phyloP scores from a whole-genome alignment of 2,329 filamentous ascomycete species.

The Fusarium brachygibbosum region DNA sequence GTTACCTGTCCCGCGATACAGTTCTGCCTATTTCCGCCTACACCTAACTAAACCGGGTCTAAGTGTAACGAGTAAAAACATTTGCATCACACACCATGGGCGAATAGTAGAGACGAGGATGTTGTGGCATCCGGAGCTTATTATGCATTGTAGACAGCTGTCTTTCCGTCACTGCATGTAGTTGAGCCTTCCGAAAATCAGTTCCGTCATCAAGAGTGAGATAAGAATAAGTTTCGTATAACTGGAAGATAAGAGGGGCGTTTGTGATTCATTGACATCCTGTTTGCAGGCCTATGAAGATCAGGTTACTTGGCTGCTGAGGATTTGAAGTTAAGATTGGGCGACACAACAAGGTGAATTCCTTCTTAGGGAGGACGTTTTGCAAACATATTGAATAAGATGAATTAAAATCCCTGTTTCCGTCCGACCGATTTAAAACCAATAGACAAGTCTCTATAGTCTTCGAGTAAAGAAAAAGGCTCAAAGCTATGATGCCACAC shows the following conservation, averaged over 20 bases:
- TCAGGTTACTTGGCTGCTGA: too few relatives aligned
- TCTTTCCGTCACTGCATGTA: too few relatives aligned
- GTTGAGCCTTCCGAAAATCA: too few relatives aligned
- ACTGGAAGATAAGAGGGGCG: too few relatives aligned
- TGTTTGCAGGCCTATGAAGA: too few relatives aligned
- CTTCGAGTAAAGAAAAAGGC: slow-evolving; percentile 15
- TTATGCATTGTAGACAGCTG: too few relatives aligned
- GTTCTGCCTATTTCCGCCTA: slow-evolving; percentile 17
- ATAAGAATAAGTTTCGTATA: too few relatives aligned
- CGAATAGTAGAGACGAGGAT: background rate
- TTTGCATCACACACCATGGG: background rate
- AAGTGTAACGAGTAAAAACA: slow-evolving; percentile 16
- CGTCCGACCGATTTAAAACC: slow-evolving; percentile 10
- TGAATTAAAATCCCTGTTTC: slow-evolving; percentile 15
- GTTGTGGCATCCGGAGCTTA: background rate
- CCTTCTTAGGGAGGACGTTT: background rate
- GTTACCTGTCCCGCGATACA: slow-evolving; percentile 12
- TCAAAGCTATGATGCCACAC: slow-evolving; percentile 18
- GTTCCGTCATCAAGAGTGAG: too few relatives aligned
- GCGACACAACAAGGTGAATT: background rate
- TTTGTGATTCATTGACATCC: too few relatives aligned
- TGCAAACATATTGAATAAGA: slow-evolving; percentile 39
- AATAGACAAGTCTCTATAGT: slow-evolving; percentile 21
- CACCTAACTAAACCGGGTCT: slow-evolving; percentile 33
- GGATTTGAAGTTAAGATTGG: background rate